phyloP scores from a whole-genome alignment of 106 monocot species.

The Hemerocallis citrina region DNA sequence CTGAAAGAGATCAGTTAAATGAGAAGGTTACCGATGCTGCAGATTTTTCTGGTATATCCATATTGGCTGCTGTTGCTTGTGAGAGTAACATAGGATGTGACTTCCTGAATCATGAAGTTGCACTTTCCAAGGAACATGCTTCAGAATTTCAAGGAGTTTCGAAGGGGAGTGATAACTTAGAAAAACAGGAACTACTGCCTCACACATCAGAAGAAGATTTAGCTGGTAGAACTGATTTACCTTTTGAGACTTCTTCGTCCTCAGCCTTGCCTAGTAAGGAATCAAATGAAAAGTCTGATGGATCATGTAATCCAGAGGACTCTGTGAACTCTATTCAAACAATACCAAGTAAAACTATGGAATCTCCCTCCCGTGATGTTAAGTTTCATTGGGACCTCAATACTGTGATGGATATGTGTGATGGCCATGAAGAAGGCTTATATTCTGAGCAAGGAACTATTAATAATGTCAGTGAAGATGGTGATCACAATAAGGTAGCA shows the following conservation, averaged over 20 bases:
- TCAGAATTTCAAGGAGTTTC: conserved; percentile 12
- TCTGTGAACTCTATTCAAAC: conserved; percentile 8
- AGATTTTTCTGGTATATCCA: conserved; percentile 93
- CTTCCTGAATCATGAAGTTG: conserved; percentile 5
- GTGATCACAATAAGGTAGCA: not conserved
- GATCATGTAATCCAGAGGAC: not conserved
- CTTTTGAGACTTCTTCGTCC: conserved; percentile 8
- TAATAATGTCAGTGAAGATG: conserved; percentile 5
- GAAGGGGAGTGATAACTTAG: not conserved
- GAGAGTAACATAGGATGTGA: conserved; percentile 26
- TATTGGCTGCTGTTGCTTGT: conserved; percentile 84
- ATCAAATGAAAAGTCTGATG: conserved; percentile 11
- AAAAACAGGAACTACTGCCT: not conserved
- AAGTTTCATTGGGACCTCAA: conserved; percentile 93
- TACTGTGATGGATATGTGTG: conserved; percentile 64
- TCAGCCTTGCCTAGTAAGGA: conserved; percentile 4
- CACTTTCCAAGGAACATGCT: conserved; percentile 7
- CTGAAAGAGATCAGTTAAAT: not conserved
- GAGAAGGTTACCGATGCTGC: conserved; percentile 14
- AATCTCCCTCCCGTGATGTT: conserved; percentile 18
- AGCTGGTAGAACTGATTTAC: conserved; percentile 9
- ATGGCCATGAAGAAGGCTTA: conserved; percentile 25
- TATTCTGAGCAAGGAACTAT: conserved; percentile 8
- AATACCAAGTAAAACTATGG: conserved; percentile 5
- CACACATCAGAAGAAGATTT: conserved; percentile 6